A percentile compares a stretch with the other conserved stretches of the same genome.
Conservation (phyloP, 352 stramenopile genomes). For the Pythium folliculosum region DNA sequence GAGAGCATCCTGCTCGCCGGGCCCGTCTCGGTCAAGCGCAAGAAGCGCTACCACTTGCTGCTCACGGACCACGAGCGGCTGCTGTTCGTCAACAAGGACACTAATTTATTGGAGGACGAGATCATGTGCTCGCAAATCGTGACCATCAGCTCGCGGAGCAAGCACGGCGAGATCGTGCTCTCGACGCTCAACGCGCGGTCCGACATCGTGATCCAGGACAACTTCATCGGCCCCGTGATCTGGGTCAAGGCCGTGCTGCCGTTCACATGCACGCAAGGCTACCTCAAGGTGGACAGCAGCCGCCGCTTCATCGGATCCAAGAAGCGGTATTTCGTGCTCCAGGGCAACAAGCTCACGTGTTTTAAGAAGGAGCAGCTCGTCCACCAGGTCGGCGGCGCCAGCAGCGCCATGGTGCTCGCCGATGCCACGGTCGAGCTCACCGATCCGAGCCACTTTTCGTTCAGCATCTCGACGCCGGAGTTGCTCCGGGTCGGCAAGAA, state of each 20-base stretch:
- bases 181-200: constrained; percentile 55
- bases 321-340: constrained; percentile 77
- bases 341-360: constrained; percentile 36
- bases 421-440: constrained; percentile 69
- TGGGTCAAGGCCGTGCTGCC: constrained; percentile 86
- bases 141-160: constrained; percentile 80
- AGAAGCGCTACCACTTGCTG: constrained; percentile 83
- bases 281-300: constrained; percentile 80
- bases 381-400: constrained; percentile 71
- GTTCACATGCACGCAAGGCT: constrained; percentile 83
- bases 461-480: constrained; percentile 80
- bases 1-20: constrained; percentile 81
- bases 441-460: constrained; percentile 65
- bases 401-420: constrained; percentile 62
- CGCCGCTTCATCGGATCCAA: constrained; percentile 81
- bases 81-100: constrained; percentile 88
- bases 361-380: constrained; percentile 49
- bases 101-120: constrained; percentile 88
- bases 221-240: constrained; percentile 82
- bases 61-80: constrained; percentile 85
- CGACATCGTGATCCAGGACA: constrained; percentile 84
- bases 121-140: constrained; percentile 89
- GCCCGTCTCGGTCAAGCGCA: constrained; percentile 79
- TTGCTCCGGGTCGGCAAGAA: constrained; percentile 76
- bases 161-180: constrained; percentile 76